Conservation (phyloP, 179 eudicot species). For the Pouteria campechiana region DNA sequence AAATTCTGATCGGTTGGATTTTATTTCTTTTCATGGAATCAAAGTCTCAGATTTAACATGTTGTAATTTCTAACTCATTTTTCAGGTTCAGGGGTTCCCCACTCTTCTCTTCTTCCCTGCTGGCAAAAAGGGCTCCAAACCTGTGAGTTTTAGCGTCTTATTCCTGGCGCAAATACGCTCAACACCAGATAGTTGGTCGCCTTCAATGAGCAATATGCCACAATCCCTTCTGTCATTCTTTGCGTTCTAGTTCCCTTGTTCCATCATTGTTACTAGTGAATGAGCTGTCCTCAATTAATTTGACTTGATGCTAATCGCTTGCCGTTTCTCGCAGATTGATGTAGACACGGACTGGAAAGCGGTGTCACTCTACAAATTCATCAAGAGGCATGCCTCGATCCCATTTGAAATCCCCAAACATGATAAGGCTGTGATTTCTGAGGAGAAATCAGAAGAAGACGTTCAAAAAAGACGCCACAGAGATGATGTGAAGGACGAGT, state of each 20-base stretch:
- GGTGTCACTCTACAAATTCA: slow-evolving; percentile 37
- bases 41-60: too few relatives aligned
- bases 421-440: slow-evolving; percentile 9
- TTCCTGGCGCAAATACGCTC: too few relatives aligned
- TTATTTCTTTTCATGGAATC: too few relatives aligned
- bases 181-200: not conserved
- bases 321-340: slow-evolving; percentile 19
- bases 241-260: too few relatives aligned
- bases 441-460: slow-evolving; percentile 16
- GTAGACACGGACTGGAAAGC: slow-evolving; percentile 45
- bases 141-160: slow-evolving; percentile 22
- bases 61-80: not conserved
- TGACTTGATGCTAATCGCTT: not conserved
- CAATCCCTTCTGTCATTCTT: too few relatives aligned
- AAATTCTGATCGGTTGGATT: too few relatives aligned
- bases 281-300: not conserved
- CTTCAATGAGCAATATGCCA: not conserved
- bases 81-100: slow-evolving; percentile 62
- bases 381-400: slow-evolving; percentile 38
- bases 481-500: slow-evolving; percentile 31
- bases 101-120: slow-evolving; percentile 62
- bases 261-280: too few relatives aligned
- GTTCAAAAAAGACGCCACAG: slow-evolving; percentile 1
- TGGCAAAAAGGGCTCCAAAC: slow-evolving; percentile 41
- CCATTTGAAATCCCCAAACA: slow-evolving; percentile 48